Base-by-base conservation (phyloP, 192 early-diverging fungal genomes). In the Lobosporangium transversale region DNA sequence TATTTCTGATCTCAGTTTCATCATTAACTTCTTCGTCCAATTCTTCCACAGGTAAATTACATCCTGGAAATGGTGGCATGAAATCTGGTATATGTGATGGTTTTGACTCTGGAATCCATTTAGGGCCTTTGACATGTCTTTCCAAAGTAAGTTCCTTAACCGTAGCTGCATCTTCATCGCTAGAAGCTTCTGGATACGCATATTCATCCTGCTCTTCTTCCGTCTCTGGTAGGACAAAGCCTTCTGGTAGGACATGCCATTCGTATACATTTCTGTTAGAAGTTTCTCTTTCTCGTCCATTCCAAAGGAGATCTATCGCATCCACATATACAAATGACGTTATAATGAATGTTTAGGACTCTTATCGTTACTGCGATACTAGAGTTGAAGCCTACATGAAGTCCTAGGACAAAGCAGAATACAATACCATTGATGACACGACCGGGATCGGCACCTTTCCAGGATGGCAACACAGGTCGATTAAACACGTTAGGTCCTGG, bases 391-490 rank as follows among this genome's bases (percentile, higher is more conserved):
- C 3, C 23, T 51, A 26, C 15, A 14, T 14, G 14, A 40, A 14
- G 37, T 40, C 37, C 37, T 40, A 10, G 7, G 37, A 20, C 32
- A 24, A 4, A 12, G 9, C 27, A 24, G 7, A 10, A 0, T 3
- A 15, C 12, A 58, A 53, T 79, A 86, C 85, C 83, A 65, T 70
- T 53, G 15, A 86, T 29, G 20, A 81, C 58, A 33, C 66, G 67
- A 12, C 82, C 79, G 8, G 85, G 85, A 71, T 86, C 83, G 1
- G 79, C 78, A 40, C 73, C 74, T 15, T 70, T 76, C 85, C 85
- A 86, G 42, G 67, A 47, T 21, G 82, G 82, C 27, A 76, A 45
- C 53, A 23, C 23, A 1, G 73, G 64, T 62, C 59, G 50, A 45
- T 62, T 76, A 3, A 40, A 17, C 26, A 56, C 23, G 36, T 52